phyloP scores from a whole-genome alignment of 345 rosid species.

The Eucalyptus pauciflora region DNA sequence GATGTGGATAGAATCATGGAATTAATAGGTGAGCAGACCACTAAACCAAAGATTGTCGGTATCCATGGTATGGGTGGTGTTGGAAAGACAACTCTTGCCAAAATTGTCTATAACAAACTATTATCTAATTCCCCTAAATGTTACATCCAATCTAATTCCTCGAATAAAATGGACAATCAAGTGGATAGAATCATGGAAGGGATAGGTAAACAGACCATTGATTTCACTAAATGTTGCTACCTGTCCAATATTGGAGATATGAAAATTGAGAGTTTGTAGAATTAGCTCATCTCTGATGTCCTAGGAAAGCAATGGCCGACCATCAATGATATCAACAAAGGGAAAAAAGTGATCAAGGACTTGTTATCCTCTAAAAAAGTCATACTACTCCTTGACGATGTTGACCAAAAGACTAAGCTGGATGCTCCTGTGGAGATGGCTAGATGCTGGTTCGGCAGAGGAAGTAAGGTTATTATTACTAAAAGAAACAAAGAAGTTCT shows the following conservation, averaged over 20 bases:
- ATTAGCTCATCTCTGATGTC: not conserved
- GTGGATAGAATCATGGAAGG: too few relatives aligned
- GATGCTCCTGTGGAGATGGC: not conserved
- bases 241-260: not conserved
- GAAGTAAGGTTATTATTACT: not conserved
- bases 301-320: too few relatives aligned
- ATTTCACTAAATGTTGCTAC: not conserved
- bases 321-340: too few relatives aligned
- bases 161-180: too few relatives aligned
- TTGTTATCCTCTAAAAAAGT: too few relatives aligned
- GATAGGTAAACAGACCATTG: too few relatives aligned
- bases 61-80: too few relatives aligned
- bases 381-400: too few relatives aligned
- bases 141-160: too few relatives aligned
- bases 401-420: not conserved
- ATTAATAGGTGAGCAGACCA: too few relatives aligned
- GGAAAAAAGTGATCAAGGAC: not conserved
- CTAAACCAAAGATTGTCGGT: too few relatives aligned
- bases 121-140: not conserved
- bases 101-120: not conserved
- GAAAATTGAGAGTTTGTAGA: not conserved
- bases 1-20: too few relatives aligned
- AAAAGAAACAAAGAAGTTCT: not conserved
- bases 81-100: not conserved
- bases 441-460: not conserved